Percentiles rank a stretch among this genome's conserved stretches.
These are phyloP conservation scores for Citrullus amarus DNA, from an alignment of 306 rosid genomes.

Conservation along the genomic window DNA sequence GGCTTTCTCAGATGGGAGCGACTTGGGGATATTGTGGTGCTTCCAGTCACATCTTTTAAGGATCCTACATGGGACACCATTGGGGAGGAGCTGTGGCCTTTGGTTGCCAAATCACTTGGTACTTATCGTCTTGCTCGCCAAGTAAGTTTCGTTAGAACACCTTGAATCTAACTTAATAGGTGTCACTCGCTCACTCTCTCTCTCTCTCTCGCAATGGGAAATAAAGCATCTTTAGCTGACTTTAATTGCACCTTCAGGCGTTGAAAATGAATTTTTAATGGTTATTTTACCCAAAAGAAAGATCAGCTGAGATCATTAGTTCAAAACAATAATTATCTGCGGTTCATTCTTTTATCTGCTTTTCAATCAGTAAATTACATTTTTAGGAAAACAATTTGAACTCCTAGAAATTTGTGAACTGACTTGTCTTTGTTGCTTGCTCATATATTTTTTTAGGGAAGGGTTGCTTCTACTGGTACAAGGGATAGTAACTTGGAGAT, in stretches of 20 bases:
- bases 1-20: conserved; percentile 65
- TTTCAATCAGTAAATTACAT: background rate
- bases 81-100: conserved; percentile 63
- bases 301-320: background rate
- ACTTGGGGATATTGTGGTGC: conserved; percentile 70
- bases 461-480: conserved; percentile 73
- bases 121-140: conserved; percentile 72
- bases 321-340: background rate
- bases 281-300: background rate
- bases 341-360: background rate
- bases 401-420: background rate
- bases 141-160: conserved; percentile 25
- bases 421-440: background rate
- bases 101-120: conserved; percentile 62
- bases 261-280: background rate
- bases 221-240: background rate
- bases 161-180: background rate
- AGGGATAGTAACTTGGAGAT: conserved; percentile 84
- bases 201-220: background rate
- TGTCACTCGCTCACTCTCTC: background rate
- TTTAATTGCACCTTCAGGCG: background rate
- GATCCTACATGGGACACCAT: conserved; percentile 58
- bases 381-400: background rate
- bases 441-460: conserved; percentile 39
- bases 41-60: conserved; percentile 64